These are phyloP conservation scores for Hypoxylon sp. DNA, from an alignment of 2,329 filamentous ascomycete genomes.

Conservation along the genomic window DNA sequence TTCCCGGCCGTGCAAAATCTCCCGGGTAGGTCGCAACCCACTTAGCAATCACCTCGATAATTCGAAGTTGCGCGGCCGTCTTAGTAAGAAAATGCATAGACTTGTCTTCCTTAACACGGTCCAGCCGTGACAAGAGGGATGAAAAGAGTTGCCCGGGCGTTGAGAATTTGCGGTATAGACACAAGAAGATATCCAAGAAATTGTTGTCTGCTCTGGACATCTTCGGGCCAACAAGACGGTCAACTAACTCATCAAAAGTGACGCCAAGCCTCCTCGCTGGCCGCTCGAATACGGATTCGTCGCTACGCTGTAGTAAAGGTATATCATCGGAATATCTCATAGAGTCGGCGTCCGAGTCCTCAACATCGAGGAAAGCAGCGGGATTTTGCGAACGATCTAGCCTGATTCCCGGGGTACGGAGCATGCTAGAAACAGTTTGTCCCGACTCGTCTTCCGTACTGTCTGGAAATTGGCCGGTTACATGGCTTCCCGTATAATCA, in stretches of 20 bases:
- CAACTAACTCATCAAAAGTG: conserved; percentile 81
- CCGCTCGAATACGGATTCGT: conserved; percentile 72
- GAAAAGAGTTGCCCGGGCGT: conserved; percentile 83
- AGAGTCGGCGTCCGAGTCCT: conserved; percentile 79
- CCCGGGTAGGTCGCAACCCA: conserved; percentile 94
- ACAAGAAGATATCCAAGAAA: conserved; percentile 90
- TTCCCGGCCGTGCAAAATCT: conserved; percentile 87
- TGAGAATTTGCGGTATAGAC: conserved; percentile 93
- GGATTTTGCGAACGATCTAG: conserved; percentile 62
- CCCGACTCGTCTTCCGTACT: conserved; percentile 62
- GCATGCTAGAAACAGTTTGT: conserved; percentile 65
- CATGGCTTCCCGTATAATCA: conserved; percentile 59
- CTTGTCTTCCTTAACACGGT: conserved; percentile 76
- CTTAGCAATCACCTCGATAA: conserved; percentile 85
- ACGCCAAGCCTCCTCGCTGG: conserved; percentile 68
- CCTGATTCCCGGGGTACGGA: conserved; percentile 67
- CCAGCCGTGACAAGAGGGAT: conserved; percentile 82
- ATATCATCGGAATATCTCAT: conserved; percentile 76
- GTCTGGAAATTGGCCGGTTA: conserved; percentile 56
- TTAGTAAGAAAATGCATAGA: conserved; percentile 79
- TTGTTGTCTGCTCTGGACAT: conserved; percentile 91
- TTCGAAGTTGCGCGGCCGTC: conserved; percentile 84
- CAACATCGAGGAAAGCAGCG: conserved; percentile 75
- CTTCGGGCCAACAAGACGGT: conserved; percentile 85
- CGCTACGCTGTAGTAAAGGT: conserved; percentile 75